Conservation (phyloP, 768 basidiomycete species). For the Tulasnella calospora region DNA sequence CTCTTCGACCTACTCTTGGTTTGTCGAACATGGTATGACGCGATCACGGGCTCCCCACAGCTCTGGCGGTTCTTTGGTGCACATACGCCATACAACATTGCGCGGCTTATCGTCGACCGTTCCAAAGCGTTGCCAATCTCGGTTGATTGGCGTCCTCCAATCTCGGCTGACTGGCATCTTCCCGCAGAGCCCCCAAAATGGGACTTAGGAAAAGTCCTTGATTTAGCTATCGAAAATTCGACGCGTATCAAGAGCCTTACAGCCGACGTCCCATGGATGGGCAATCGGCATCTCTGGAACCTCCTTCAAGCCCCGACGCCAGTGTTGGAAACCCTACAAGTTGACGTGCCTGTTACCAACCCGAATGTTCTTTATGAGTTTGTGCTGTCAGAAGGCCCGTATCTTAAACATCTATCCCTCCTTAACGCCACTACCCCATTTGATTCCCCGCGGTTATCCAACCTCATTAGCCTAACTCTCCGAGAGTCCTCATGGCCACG, state of each 20-base stretch:
- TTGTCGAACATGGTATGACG: not conserved
- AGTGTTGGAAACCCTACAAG: not conserved
- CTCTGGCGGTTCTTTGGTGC: not conserved
- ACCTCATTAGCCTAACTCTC: not conserved
- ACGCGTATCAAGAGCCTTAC: not conserved
- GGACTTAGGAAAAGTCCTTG: not conserved
- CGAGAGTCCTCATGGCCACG: not conserved
- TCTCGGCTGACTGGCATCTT: not conserved
- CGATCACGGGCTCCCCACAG: not conserved
- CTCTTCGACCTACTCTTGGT: not conserved
- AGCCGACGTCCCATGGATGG: not conserved
- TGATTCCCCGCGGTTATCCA: not conserved
- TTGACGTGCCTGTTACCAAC: not conserved
- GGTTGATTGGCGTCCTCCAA: not conserved
- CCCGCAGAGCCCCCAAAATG: not conserved
- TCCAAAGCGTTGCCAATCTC: not conserved
- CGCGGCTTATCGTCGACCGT: not conserved
- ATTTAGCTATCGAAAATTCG: too few species aligned
- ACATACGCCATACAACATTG: not conserved
- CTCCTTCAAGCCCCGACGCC: not conserved
- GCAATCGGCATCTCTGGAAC: not conserved
- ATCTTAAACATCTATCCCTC: not conserved
- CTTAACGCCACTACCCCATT: not conserved
- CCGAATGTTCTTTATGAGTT: not conserved
- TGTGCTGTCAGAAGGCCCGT: not conserved